Evolutionary conservation across 495 filamentous ascomycete species (phyloP).

Genomic region (Talaromyces wortmannii): DNA sequence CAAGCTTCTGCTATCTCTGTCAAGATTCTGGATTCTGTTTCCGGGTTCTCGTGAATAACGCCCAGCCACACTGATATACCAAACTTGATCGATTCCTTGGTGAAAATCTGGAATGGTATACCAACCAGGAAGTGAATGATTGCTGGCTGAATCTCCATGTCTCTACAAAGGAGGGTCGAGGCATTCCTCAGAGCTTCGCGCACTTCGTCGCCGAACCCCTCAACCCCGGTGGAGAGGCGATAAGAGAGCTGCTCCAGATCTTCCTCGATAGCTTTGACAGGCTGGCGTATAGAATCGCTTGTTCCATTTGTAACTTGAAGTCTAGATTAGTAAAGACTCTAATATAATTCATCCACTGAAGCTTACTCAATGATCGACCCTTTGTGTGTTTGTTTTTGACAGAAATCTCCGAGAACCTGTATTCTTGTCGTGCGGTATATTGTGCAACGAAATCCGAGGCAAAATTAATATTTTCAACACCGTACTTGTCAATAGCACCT

Average conservation of each 20-base stretch:
- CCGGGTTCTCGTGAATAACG: conserved; percentile 92
- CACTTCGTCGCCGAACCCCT: conserved; percentile 66
- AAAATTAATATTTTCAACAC: conserved; percentile 69
- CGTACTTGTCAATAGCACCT: conserved; percentile 64
- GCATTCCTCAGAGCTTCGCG: conserved; percentile 75
- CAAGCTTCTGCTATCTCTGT: conserved; percentile 79
- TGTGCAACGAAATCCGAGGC: conserved; percentile 94
- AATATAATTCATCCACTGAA: conserved; percentile 4
- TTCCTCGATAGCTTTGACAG: conserved; percentile 21
- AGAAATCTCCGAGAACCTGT: conserved; percentile 68
- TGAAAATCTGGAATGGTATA: conserved; percentile 88
- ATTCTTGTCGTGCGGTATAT: conserved; percentile 95
- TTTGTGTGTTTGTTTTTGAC: conserved; percentile 6
- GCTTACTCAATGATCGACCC: neutral
- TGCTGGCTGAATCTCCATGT: conserved; percentile 60
- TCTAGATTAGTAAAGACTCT: conserved; percentile 2
- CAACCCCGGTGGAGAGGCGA: conserved; percentile 55
- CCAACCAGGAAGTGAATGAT: conserved; percentile 80
- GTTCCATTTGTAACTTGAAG: neutral
- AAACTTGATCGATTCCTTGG: conserved; percentile 89
- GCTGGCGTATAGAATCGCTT: conserved; percentile 6
- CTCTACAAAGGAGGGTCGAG: conserved; percentile 75
- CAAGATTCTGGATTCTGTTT: conserved; percentile 74
- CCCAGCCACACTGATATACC: conserved; percentile 94
- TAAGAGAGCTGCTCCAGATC: conserved; percentile 50